Evolutionary conservation across 805 yeast species (phyloP), one percentile per base, ranked within the genome.

Genomic region (Pichia occidentalis): DNA sequence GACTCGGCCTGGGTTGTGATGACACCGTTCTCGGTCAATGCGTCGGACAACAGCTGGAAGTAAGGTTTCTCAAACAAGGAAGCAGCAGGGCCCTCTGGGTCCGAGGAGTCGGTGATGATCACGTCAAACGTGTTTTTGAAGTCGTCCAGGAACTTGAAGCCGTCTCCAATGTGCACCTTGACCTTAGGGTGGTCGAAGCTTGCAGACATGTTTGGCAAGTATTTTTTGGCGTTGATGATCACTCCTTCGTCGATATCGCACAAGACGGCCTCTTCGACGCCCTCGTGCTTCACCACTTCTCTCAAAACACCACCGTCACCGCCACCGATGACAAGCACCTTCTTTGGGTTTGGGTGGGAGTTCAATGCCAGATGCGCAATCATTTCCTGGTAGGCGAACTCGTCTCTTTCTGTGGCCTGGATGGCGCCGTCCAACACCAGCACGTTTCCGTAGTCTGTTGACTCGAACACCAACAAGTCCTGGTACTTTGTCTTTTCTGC

Each of bases 261-360:
- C 49, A 90, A 71, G 67, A 84, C 75, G 33, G 95, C 95, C 64
- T 81, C 82, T 62, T 87, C 95, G 39, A 90, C 85, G 44, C 74
- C 61, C 36, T 74, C 78, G 65, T 90, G 96, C 67, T 90, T 90
- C 57, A 87, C 85, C 57, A 88, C 73, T 65, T 90, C 97, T 66
- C 97, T 78, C 55, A 90, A 73, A 36, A 90, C 97, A 64, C 97
- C 97, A 53, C 98, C 98, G 62, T 90, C 98, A 57, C 98, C 98
- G 48, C 98, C 98, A 43, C 98, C 98, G 56, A 90, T 84, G 47
- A 90, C 97, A 40, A 90, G 70, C 18, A 94, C 97, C 53, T 73
- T 80, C 71, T 85, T 85, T 42, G 97, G 97, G 67, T 85, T 79
- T 53, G 95, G 88, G 66, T 92, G 97, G 37, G 92, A 78, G 75